Evolutionary conservation across 768 basidiomycete species (phyloP).

Genomic region (Boletus pseudopeckii): DNA sequence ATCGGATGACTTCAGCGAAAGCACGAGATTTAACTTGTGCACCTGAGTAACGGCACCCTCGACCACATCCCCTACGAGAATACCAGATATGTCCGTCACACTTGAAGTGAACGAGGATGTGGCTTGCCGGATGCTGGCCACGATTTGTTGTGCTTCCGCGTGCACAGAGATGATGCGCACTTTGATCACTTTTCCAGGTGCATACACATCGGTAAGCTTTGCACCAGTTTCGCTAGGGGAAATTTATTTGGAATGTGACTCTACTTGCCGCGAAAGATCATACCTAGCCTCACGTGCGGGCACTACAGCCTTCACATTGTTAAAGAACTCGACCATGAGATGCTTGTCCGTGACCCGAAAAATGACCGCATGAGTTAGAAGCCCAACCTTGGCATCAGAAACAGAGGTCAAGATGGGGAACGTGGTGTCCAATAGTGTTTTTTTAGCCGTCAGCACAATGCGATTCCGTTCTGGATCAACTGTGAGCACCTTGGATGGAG

Average conservation of each 20-base stretch:
- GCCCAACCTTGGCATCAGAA: slow-evolving; percentile 67
- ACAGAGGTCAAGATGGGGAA: slow-evolving; percentile 64
- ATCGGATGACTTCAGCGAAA: slow-evolving; percentile 66
- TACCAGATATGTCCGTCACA: slow-evolving; percentile 60
- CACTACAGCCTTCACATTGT: slow-evolving; percentile 78
- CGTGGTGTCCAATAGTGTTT: slow-evolving; percentile 77
- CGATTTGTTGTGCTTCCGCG: slow-evolving; percentile 55
- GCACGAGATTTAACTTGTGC: slow-evolving; percentile 79
- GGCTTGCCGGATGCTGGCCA: slow-evolving; percentile 87
- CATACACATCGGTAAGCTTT: slow-evolving; percentile 61
- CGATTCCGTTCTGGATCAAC: slow-evolving; percentile 81
- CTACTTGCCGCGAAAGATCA: slow-evolving; percentile 14
- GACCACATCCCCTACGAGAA: slow-evolving; percentile 75
- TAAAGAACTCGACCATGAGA: slow-evolving; percentile 87
- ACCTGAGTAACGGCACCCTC: slow-evolving; percentile 73
- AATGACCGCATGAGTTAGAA: slow-evolving; percentile 77
- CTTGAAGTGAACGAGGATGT: slow-evolving; percentile 45
- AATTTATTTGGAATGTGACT: background rate
- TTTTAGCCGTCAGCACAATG: slow-evolving; percentile 87
- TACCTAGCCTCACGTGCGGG: slow-evolving; percentile 82
- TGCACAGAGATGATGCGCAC: slow-evolving; percentile 74
- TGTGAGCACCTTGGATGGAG: slow-evolving; percentile 66
- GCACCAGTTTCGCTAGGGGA: slow-evolving; percentile 58
- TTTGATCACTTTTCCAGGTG: slow-evolving; percentile 78
- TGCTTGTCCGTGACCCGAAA: slow-evolving; percentile 79